Evolutionary conservation across 202 grass and related monocot genomes (phyloP).

Genomic region (Eragrostis tef): DNA sequence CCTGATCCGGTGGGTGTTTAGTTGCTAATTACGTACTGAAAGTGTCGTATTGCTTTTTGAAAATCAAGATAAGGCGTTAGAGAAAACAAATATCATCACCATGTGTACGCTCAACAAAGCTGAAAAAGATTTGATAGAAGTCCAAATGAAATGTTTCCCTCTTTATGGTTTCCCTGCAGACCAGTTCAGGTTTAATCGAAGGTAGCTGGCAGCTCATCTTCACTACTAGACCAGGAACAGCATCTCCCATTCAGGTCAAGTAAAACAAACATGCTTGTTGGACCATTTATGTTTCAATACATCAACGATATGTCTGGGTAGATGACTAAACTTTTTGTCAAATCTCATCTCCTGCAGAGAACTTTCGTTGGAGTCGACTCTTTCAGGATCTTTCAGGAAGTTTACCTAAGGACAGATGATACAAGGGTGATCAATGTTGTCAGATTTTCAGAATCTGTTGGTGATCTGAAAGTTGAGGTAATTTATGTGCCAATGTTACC

Average conservation of each 20-base stretch:
- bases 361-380: conserved; percentile 92
- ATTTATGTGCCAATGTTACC: conserved; percentile 21
- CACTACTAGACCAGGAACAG: conserved; percentile 93
- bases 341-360: conserved; percentile 59
- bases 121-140: conserved; percentile 19
- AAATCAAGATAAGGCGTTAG: conserved; percentile 1
- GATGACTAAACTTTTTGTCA: conserved; percentile 25
- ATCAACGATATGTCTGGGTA: background rate
- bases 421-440: conserved; percentile 89
- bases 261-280: conserved; percentile 11
- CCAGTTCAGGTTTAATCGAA: conserved; percentile 80
- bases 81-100: background rate
- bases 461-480: conserved; percentile 93
- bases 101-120: background rate
- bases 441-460: conserved; percentile 88
- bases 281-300: conserved; percentile 13
- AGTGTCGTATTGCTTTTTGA: conserved; percentile 1
- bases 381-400: conserved; percentile 94
- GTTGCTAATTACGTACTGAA: background rate
- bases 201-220: conserved; percentile 93
- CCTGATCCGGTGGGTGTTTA: conserved; percentile 66
- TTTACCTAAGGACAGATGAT: conserved; percentile 86
- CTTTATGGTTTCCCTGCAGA: conserved; percentile 57
- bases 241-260: conserved; percentile 86
- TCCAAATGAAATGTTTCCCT: background rate